Base-by-base conservation (phyloP, 148 eudicot species). In the Drosera capensis region DNA sequence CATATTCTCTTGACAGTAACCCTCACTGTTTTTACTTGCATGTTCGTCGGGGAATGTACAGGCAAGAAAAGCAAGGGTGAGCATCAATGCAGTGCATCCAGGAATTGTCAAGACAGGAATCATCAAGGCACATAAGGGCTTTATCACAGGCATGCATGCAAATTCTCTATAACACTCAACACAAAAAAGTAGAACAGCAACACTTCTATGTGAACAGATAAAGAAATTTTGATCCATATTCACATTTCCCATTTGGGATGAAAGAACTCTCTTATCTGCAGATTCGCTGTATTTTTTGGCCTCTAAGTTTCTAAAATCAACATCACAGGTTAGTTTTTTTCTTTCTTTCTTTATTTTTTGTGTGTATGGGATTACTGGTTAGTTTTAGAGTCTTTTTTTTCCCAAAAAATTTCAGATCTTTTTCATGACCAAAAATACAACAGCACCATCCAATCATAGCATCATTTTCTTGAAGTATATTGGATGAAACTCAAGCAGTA, bases 71-170 rank as follows among this genome's bases (percentile, higher is more conserved):
- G 93, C 80, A 67, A 76, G 72, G 37, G 93, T 90, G 19, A 81
- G 71, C 41, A 71, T 85, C 56, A 90, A 85, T 57, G 78, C 95
- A 35, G 86, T 90, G 7, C 99, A 90, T 49, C 99, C 99, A 15
- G 99, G 99, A 43, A 74, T 90, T 40, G 94, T 90, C 48, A 90
- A 90, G 78, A 90, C 99, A 40, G 95, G 82, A 64, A 90, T 90
- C 24, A 76, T 72, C 42, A 78, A 94, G 25, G 99, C 85, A 36
- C 83, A 90, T 49, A 78, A 77, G 65, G 88, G 95, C 60, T 61
- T 85, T 50, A 67, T 90, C 52, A 85, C 94, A 85, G 99, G 99
- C 80, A 88, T 68, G 86, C 61, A 25, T 24, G 1, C 13, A 7
- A 7, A 11, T 21, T 25, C 25, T 25, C 29, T 13, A 13, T 8